Evolutionary conservation across 1,284 basidiomycete genomes (phyloP).

Genomic region (Puccinia polysora): DNA sequence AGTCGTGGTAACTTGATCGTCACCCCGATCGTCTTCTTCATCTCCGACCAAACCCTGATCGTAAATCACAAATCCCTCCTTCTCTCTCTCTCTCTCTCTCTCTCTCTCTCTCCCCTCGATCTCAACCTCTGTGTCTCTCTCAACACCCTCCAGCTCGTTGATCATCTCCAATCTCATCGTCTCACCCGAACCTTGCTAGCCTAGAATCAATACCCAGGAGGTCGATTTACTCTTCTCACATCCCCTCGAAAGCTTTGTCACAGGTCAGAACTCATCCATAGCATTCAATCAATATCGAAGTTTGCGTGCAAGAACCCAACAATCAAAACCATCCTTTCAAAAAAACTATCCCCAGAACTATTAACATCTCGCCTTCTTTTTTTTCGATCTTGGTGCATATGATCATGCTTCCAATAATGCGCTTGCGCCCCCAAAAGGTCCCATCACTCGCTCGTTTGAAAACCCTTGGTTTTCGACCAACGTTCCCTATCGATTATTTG

Average conservation of each 20-base stretch:
- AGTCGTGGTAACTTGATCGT: constrained; percentile 33
- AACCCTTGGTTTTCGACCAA: constrained; percentile 26
- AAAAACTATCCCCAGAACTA: too few relatives aligned
- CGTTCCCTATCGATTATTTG: constrained; percentile 23
- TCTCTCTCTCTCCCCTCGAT: neutral
- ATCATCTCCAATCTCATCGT: neutral
- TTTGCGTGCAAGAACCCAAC: too few relatives aligned
- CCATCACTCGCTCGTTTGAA: constrained; percentile 7
- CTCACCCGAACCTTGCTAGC: constrained; percentile 4
- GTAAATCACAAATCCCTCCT: constrained; percentile 1
- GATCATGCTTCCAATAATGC: neutral
- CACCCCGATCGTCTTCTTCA: constrained; percentile 37
- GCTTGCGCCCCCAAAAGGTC: neutral
- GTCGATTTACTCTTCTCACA: constrained; percentile 33
- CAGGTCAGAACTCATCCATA: neutral
- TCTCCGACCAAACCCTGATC: constrained; percentile 32
- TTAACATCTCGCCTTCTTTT: neutral
- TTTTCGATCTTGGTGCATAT: neutral
- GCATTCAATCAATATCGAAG: neutral
- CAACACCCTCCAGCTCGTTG: neutral
- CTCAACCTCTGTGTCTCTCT: neutral
- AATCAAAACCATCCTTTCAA: too few relatives aligned
- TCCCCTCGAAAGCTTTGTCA: constrained; percentile 13
- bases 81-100: neutral
- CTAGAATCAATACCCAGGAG: constrained; percentile 26